Conservation (phyloP, 1,284 basidiomycete species). For the Megacollybia platyphylla region DNA sequence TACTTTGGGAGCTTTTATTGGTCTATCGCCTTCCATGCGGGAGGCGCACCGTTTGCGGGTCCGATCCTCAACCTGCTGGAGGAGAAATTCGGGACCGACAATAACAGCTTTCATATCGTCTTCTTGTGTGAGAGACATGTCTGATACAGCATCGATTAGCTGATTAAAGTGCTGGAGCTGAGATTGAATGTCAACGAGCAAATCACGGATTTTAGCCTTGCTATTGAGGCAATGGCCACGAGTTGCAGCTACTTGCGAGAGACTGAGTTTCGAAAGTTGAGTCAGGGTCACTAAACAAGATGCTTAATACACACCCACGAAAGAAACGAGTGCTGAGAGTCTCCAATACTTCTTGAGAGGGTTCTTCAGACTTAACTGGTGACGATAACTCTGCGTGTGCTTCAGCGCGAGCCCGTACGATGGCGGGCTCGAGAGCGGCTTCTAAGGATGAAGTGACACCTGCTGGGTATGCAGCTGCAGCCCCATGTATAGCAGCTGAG, state of each 20-base stretch:
- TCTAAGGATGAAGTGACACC: conserved; percentile 33
- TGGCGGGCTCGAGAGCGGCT: conserved; percentile 26
- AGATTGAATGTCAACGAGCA: background rate
- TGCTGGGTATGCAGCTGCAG: conserved; percentile 20
- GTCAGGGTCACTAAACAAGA: background rate
- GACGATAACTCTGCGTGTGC: background rate
- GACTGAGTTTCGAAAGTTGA: background rate
- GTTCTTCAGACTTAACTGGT: background rate
- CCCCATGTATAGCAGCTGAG: conserved; percentile 26
- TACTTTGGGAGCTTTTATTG: conserved; percentile 51
- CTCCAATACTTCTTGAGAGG: background rate
- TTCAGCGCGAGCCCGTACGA: background rate
- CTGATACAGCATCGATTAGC: background rate
- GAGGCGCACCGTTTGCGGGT: conserved; percentile 58
- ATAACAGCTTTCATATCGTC: no score
- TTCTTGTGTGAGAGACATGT: background rate
- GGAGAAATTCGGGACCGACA: background rate
- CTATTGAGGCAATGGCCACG: background rate
- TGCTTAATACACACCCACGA: background rate
- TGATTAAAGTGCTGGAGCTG: background rate
- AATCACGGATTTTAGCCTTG: background rate
- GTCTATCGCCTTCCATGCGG: conserved; percentile 46
- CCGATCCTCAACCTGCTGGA: conserved; percentile 14
- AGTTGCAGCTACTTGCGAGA: background rate
- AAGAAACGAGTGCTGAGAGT: background rate